Conservation (phyloP, 768 basidiomycete genomes). For the Multifurca ochricompacta region DNA sequence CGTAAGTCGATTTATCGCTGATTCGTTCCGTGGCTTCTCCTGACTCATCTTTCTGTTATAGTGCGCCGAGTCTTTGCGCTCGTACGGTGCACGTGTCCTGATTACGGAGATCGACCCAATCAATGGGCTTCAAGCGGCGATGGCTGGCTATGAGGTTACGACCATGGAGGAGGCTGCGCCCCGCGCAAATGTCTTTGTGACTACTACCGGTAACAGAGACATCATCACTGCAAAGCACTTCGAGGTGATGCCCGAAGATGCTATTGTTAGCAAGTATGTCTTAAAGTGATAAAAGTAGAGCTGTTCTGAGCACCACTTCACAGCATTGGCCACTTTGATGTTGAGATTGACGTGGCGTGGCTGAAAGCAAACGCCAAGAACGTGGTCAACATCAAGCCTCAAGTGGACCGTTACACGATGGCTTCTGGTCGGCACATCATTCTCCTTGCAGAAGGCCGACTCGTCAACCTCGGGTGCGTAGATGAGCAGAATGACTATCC, state of each 20-base stretch:
- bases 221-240: constrained; percentile 94
- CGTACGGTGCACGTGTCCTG: constrained; percentile 96
- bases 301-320: neutral
- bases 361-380: constrained; percentile 86
- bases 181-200: constrained; percentile 88
- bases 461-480: constrained; percentile 91
- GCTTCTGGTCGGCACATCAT: constrained; percentile 87
- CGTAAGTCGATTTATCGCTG: constrained; percentile 43
- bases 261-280: constrained; percentile 93
- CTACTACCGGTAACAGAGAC: constrained; percentile 97
- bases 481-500: too few relatives aligned
- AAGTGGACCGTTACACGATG: constrained; percentile 98
- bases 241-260: constrained; percentile 91
- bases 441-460: constrained; percentile 96
- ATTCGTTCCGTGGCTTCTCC: neutral
- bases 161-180: constrained; percentile 98
- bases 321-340: constrained; percentile 81
- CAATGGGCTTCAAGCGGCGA: constrained; percentile 98
- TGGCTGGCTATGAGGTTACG: constrained; percentile 98
- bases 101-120: constrained; percentile 99
- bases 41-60: constrained; percentile 26
- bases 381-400: constrained; percentile 90
- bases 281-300: neutral
- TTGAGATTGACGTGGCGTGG: constrained; percentile 97
- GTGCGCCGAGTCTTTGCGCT: constrained; percentile 95